These are phyloP conservation scores for Croton laevigatus DNA, from an alignment of 441 rosid genomes.

Conservation along the genomic window DNA sequence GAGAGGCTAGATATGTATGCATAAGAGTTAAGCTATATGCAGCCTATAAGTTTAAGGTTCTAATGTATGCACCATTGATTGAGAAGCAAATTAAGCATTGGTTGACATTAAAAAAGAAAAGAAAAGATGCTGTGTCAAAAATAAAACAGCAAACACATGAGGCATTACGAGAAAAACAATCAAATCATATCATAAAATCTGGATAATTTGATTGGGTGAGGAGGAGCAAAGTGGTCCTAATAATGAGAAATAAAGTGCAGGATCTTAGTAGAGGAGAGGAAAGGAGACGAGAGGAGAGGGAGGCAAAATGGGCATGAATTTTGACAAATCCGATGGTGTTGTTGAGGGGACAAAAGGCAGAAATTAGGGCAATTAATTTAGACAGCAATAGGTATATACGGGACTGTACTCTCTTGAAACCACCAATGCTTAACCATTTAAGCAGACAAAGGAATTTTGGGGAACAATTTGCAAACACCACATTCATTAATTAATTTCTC, in stretches of 20 bases:
- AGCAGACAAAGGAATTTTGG: slow-evolving; percentile 42
- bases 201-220: too few relatives aligned
- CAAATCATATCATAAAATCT: too few relatives aligned
- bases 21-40: too few relatives aligned
- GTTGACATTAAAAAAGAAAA: too few relatives aligned
- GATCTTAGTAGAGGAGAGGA: slow-evolving; percentile 35
- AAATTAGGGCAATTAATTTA: slow-evolving; percentile 51
- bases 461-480: slow-evolving; percentile 30
- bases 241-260: background rate
- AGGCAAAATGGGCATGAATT: slow-evolving; percentile 51
- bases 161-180: too few relatives aligned
- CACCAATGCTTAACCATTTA: slow-evolving; percentile 15
- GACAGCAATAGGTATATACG: slow-evolving; percentile 41
- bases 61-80: too few relatives aligned
- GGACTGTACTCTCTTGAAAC: slow-evolving; percentile 14
- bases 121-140: too few relatives aligned
- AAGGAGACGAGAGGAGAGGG: too few relatives aligned
- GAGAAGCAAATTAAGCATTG: too few relatives aligned
- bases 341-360: slow-evolving; percentile 75
- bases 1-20: background rate
- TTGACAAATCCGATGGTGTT: slow-evolving; percentile 60
- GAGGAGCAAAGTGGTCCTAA: background rate
- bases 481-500: slow-evolving; percentile 9
- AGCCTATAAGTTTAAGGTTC: too few relatives aligned
- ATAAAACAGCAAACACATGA: too few relatives aligned